These are phyloP conservation scores for Russula sp. DNA, from an alignment of 768 basidiomycete genomes.

Conservation along the genomic window DNA sequence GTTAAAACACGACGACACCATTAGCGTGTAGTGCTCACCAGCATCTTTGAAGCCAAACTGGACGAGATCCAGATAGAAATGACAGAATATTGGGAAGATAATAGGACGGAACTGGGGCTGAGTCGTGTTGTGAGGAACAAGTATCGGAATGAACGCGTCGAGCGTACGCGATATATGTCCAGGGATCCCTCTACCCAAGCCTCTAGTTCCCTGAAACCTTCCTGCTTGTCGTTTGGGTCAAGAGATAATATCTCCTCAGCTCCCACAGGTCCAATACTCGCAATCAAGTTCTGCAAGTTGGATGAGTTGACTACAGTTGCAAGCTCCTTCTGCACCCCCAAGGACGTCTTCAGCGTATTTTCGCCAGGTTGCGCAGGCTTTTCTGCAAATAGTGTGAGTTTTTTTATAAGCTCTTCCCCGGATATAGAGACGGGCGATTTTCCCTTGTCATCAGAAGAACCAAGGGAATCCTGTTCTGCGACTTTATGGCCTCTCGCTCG, in stretches of 20 bases:
- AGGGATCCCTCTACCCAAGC: constrained; percentile 87
- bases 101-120: constrained; percentile 94
- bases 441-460: constrained; percentile 39
- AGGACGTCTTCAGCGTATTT: constrained; percentile 65
- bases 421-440: constrained; percentile 40
- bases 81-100: constrained; percentile 92
- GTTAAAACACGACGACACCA: constrained; percentile 27
- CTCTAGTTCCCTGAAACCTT: constrained; percentile 82
- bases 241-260: constrained; percentile 78
- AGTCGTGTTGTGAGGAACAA: constrained; percentile 16
- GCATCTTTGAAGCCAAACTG: constrained; percentile 88
- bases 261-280: constrained; percentile 73
- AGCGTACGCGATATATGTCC: constrained; percentile 82
- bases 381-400: constrained; percentile 63
- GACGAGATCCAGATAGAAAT: constrained; percentile 94
- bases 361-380: constrained; percentile 65
- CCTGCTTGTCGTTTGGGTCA: constrained; percentile 82
- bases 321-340: constrained; percentile 64
- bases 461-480: constrained; percentile 44
- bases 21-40: constrained; percentile 49
- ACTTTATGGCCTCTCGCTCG: constrained; percentile 46
- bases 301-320: constrained; percentile 64
- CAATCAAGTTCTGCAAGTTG: constrained; percentile 71
- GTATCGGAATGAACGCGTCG: not conserved
- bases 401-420: constrained; percentile 54